Base-by-base conservation (phyloP, 202 grass and related monocot genomes). In the Digitaria exilis region DNA sequence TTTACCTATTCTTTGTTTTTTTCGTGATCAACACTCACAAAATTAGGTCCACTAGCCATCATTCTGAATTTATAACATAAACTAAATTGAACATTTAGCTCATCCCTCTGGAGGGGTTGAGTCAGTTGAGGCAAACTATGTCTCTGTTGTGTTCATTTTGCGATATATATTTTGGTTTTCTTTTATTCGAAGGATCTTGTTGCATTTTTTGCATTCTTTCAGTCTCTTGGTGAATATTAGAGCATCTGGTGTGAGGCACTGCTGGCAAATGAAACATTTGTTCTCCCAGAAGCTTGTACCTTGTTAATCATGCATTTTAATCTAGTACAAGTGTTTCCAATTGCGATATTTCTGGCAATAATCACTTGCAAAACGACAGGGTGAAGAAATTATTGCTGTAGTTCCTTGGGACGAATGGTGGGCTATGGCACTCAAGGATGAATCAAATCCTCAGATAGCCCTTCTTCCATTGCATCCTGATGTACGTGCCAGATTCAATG, bases 351-450 rank as follows among this genome's bases (percentile, higher is more conserved):
- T 52, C 37, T 78, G 58, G 86, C 49, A 74, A 21, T 71, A 39
- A 63, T 77, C 37, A 45, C 29, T 77, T 67, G 37, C 72, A 84
- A 78, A 81, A 73, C 73, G 48, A 81, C 71, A 97, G 95, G 95
- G 95, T 65, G 95, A 97, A 56, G 95, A 97, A 82, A 80, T 97
- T 30, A 97, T 97, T 82, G 92, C 79, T 55, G 81, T 97, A 74
- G 89, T 97, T 85, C 95, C 95, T 79, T 97, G 95, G 95, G 92
- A 97, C 65, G 92, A 97, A 73, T 97, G 95, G 95, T 97, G 95
- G 95, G 84, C 87, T 48, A 81, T 91, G 82, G 81, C 95, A 72
- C 74, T 97, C 21, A 91, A 93, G 84, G 95, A 97, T 80, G 78
- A 82, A 30, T 97, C 92, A 48, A 97, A 94, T 76, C 92, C 95